phyloP scores from a whole-genome alignment of 371 early-diverging fungal species.

The Mucor lusitanicus region DNA sequence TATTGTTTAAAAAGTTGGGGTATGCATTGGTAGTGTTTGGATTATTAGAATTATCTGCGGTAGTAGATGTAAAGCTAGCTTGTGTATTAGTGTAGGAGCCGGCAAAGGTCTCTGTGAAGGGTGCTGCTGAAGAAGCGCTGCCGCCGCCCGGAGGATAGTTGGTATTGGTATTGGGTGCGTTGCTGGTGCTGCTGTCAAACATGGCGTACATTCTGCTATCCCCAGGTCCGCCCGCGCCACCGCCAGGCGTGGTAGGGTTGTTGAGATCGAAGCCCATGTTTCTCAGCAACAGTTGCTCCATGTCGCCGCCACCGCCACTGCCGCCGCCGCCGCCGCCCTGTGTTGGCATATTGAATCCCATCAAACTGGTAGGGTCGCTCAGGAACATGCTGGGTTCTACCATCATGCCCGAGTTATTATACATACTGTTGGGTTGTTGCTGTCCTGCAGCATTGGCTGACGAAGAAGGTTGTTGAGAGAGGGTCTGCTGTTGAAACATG shows the following conservation, averaged over 20 bases:
- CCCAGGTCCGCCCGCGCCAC: background rate
- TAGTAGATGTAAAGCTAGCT: background rate
- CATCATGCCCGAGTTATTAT: conserved; percentile 23
- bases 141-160: background rate
- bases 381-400: conserved; percentile 30
- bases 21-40: conserved; percentile 8
- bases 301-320: too few relatives aligned
- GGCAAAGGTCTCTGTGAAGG: background rate
- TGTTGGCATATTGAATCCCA: conserved; percentile 16
- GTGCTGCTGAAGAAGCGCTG: background rate
- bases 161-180: background rate
- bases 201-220: conserved; percentile 19
- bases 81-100: background rate
- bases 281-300: conserved; percentile 31
- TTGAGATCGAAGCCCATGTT: conserved; percentile 34
- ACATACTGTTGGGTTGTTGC: conserved; percentile 1
- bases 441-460: conserved; percentile 14
- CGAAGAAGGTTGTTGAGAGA: conserved; percentile 6
- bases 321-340: too few relatives aligned
- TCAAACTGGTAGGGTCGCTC: conserved; percentile 23
- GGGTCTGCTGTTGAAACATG: conserved; percentile 23
- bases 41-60: background rate
- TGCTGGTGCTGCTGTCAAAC: conserved; percentile 3
- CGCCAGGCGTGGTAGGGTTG: background rate
- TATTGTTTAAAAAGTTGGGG: conserved; percentile 19